Percentiles rank a stretch among this genome's conserved stretches.
Evolutionary conservation across 2,329 filamentous ascomycete genomes (phyloP).

Genomic region (Alternaria consortialis): DNA sequence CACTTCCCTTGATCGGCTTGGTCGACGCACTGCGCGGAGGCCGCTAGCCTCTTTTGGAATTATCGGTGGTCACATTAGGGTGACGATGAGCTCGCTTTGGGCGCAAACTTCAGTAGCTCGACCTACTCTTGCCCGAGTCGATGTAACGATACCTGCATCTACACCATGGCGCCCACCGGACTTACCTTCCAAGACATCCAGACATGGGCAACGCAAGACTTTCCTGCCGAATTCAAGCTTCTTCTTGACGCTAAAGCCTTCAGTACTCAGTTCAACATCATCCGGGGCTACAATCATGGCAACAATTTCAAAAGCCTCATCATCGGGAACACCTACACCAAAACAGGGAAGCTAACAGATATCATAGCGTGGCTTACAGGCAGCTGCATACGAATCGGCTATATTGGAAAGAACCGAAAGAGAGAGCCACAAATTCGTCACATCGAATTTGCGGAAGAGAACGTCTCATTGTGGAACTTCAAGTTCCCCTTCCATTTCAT

Average conservation of each 20-base stretch:
- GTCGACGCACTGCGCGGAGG: neutral
- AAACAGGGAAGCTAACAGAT: neutral
- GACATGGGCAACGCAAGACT: neutral
- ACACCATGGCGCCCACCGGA: neutral
- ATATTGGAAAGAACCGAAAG: neutral
- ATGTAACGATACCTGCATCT: neutral
- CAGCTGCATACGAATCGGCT: neutral
- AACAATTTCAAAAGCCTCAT: neutral
- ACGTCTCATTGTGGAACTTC: neutral
- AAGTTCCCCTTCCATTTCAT: neutral
- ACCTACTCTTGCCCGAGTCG: neutral
- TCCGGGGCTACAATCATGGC: neutral
- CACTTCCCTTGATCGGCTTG: neutral
- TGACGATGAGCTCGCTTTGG: neutral
- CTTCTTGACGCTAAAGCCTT: neutral
- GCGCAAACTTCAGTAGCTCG: neutral
- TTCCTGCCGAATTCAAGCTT: neutral
- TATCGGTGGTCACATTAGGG: neutral
- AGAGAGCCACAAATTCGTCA: neutral
- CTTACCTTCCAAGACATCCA: neutral
- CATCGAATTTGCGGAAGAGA: neutral
- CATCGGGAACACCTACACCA: neutral
- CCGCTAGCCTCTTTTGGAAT: neutral
- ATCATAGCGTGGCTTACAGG: neutral
- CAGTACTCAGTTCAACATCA: neutral